Evolutionary conservation across 441 rosid species (phyloP), one percentile per base, ranked within the genome.

Genomic region (Biscutella laevigata): DNA sequence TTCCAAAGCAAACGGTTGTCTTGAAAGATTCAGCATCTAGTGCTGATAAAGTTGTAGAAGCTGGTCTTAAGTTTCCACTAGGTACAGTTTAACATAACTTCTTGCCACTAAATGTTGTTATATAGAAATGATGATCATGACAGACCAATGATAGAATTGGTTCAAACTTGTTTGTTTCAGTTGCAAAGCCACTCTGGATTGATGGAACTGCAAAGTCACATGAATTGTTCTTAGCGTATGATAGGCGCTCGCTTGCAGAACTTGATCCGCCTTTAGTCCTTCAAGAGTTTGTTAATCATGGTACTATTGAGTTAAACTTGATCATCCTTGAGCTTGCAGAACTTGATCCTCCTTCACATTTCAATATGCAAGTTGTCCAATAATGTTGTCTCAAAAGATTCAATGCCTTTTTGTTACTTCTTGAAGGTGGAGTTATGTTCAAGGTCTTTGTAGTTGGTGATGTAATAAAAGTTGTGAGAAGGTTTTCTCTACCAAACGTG

Each of bases 201-300:
- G 97, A 89, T 75, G 97, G 97, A 74, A 86, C 80, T 64, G 72
- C 91, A 35, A 89, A 82, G 78, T 86, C 97, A 2, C 97, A 86
- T 37, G 61, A 44, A 40, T 13, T 59, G 48, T 53, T 19, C 52
- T 4, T 66, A 47, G 56, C 72, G 10, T 80, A 82, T 60, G 91
- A 89, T 75, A 72, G 59, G 58, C 72, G 27, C 48, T 83, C 95
- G 17, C 84, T 86, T 41, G 70, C 83, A 26, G 74, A 82, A 74
- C 94, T 89, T 41, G 90, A 86, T 36, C 90, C 97, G 10, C 97
- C 95, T 11, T 32, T 86, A 69, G 84, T 89, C 27, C 71, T 89
- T 25, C 97, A 89, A 74, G 97, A 89, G 82, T 86, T 86, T 72
- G 87, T 89, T 21, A 86, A 86, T 75, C 97, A 89, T 64, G 71